Evolutionary conservation across 2,329 filamentous ascomycete species (phyloP).

Genomic region (Trichoderma koningiopsis): DNA sequence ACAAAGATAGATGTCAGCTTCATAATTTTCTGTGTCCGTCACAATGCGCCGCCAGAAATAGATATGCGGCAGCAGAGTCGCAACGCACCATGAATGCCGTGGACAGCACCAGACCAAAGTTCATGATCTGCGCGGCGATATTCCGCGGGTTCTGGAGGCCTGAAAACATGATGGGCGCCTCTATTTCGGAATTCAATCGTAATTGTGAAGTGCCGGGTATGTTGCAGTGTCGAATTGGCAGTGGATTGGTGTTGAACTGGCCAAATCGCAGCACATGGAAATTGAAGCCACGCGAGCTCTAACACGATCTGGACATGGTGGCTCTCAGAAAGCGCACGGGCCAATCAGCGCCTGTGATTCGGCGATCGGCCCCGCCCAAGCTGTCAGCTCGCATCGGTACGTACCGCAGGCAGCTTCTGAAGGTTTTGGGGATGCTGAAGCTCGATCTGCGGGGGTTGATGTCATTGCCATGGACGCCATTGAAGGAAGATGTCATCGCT

Average conservation of each 20-base stretch:
- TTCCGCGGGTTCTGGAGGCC: conserved; percentile 76
- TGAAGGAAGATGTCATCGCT: conserved; percentile 28
- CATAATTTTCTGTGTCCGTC: not conserved
- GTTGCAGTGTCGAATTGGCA: not conserved
- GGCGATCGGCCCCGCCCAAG: not conserved
- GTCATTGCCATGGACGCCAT: conserved; percentile 27
- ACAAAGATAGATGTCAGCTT: not conserved
- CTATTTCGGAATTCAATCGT: not conserved
- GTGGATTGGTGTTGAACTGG: not conserved
- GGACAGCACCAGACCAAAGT: conserved; percentile 86
- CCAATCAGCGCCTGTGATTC: conserved; percentile 10
- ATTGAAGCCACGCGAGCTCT: conserved; percentile 20
- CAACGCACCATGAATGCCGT: conserved; percentile 78
- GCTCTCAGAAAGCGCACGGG: conserved; percentile 30
- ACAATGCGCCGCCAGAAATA: not conserved
- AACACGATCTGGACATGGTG: conserved; percentile 36
- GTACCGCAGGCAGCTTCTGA: not conserved
- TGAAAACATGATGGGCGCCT: conserved; percentile 60
- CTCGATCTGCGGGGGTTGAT: conserved; percentile 22
- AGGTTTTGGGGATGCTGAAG: conserved; percentile 1
- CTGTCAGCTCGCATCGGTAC: not conserved
- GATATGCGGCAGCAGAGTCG: not conserved
- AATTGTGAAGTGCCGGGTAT: not conserved
- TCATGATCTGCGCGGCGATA: conserved; percentile 77
- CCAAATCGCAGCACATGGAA: not conserved